Base-by-base conservation (phyloP, 2,329 filamentous ascomycete species). In the Aureobasidium leucospermi region DNA sequence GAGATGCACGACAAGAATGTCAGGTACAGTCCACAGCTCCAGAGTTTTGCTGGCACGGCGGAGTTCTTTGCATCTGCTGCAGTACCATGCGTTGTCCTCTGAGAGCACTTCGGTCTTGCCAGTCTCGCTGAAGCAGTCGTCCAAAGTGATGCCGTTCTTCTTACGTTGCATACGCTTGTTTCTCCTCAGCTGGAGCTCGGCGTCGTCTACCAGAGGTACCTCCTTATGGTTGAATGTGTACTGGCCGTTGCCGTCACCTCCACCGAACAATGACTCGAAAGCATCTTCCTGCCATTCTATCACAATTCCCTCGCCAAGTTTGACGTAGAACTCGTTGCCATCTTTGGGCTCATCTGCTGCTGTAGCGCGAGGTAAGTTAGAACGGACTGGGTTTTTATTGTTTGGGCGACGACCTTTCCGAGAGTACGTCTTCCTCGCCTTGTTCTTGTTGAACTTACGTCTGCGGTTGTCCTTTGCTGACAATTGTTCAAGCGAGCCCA, bases 21-120 rank as follows among this genome's bases (percentile, higher is more conserved):
- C 94, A 0, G 94, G 94, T 2, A 89, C 87, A 69, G 93, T 96
- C 94, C 94, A 99, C 16, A 99, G 83, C 69, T 97, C 92, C 57
- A 99, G 90, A 68, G 94, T 96, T 78, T 99, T 99, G 75, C 87
- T 92, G 19, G 94, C 94, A 62, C 90, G 86, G 15, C 90, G 85
- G 68, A 96, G 88, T 67, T 96, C 90, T 72, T 97, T 97, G 80
- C 94, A 99, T 32, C 90, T 85, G 60, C 90, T 93, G 70, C 94
- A 99, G 71, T 95, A 97, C 94, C 94, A 99, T 62, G 90, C 93
- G 71, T 99, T 95, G 69, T 95, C 89, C 71, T 96, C 90, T 0
- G 93, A 96, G 4, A 99, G 78, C 13, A 96, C 85, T 74, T 99
- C 94, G 62, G 92, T 89, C 70, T 93, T 93, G 69, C 94, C 90